Base-by-base conservation (phyloP, 2,329 filamentous ascomycete species). In the Diaporthe eres region DNA sequence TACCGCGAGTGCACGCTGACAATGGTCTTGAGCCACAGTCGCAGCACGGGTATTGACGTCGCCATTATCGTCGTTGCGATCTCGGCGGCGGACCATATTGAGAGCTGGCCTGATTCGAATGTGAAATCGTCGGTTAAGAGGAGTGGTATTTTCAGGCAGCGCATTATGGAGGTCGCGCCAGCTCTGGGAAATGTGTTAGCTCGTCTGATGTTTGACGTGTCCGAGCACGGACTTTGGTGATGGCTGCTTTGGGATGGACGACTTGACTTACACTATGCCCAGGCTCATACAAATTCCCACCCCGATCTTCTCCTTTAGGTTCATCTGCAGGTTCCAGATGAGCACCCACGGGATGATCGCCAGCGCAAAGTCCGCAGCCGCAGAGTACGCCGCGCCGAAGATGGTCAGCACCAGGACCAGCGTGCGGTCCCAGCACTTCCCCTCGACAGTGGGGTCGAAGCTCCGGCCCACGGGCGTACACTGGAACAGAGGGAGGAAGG, bases 261-360 rank as follows among this genome's bases (percentile, higher is more conserved):
- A 42, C 57, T 25, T 4, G 22, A 78, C 82, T 78, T 78, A 85
- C 84, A 87, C 84, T 2, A 87, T 74, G 1, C 85, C 85, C 79
- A 86, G 83, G 77, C 84, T 85, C 86, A 87, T 86, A 12, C 85
- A 85, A 1, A 85, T 77, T 13, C 83, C 78, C 0, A 85, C 84
- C 5, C 85, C 85, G 19, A 85, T 76, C 72, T 86, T 86, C 65
- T 87, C 85, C 75, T 82, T 84, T 39, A 78, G 79, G 74, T 81
- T 84, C 82, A 87, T 86, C 10, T 81, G 81, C 19, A 85, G 78
- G 1, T 80, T 80, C 84, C 83, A 85, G 58, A 87, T 83, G 12
- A 87, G 82, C 31, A 80, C 83, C 85, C 84, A 86, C 0, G 85
- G 86, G 4, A 87, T 75, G 1, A 85, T 47, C 0, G 85, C 85